Base-by-base conservation (phyloP, 306 rosid species). In the Phaseolus lunatus region DNA sequence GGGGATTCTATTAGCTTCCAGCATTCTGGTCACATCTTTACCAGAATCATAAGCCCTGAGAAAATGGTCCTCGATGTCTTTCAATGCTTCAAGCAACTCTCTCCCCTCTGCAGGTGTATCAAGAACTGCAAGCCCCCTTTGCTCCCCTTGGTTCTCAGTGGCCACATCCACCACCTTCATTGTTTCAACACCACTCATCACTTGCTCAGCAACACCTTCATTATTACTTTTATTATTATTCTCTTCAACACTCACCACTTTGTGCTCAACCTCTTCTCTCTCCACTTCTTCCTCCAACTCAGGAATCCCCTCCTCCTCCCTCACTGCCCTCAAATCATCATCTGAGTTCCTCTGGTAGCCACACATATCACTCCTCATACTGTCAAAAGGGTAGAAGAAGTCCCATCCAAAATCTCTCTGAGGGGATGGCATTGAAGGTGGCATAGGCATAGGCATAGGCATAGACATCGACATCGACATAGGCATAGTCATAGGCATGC, bases 291-390 rank as follows among this genome's bases (percentile, higher is more conserved):
- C 99, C 80, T 92, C 98, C 0, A 95, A 85, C 84, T 95, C 99
- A 13, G 99, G 98, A 78, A 95, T 95, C 81, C 99, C 99, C 79
- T 96, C 99, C 77, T 96, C 93, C 82, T 92, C 96, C 82, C 97
- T 92, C 87, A 95, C 99, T 27, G 79, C 91, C 83, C 92, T 87
- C 80, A 96, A 47, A 82, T 92, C 91, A 19, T 95, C 97, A 3
- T 96, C 97, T 2, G 81, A 87, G 87, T 84, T 84, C 73, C 86
- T 73, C 29, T 81, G 79, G 63, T 87, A 96, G 11, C 90, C 88
- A 58, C 80, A 81, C 5, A 91, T 78, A 63, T 92, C 98, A 3
- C 88, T 77, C 67, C 97, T 89, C 84, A 91, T 52, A 37, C 76
- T 77, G 6, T 89, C 96, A 57, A 96, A 92, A 19, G 98, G 98